Conservation (phyloP, 352 stramenopile species). For the Aphanomyces invadans region DNA sequence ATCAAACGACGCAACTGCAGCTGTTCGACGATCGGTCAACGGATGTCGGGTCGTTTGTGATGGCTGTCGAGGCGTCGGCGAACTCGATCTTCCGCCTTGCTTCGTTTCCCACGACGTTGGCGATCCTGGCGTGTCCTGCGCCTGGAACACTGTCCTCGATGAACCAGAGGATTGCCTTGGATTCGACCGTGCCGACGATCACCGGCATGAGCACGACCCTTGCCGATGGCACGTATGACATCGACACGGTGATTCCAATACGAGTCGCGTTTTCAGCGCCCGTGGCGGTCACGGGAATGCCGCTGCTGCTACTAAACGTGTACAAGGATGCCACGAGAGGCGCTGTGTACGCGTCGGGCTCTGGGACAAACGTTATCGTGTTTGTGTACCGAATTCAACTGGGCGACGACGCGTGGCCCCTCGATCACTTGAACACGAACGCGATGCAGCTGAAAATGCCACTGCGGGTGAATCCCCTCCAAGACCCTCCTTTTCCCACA, state of each 20-base stretch:
- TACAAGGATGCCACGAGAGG: slow-evolving; percentile 29
- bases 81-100: slow-evolving; percentile 45
- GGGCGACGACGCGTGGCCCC: slow-evolving; percentile 39
- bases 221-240: slow-evolving; percentile 52
- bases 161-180: slow-evolving; percentile 35
- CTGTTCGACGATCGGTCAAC: slow-evolving; percentile 46
- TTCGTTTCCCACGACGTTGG: slow-evolving; percentile 37
- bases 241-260: slow-evolving; percentile 45
- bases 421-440: slow-evolving; percentile 38
- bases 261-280: slow-evolving; percentile 46
- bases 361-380: slow-evolving; percentile 32
- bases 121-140: slow-evolving; percentile 36
- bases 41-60: slow-evolving; percentile 39
- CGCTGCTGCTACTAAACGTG: slow-evolving; percentile 50
- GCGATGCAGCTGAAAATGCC: slow-evolving; percentile 34
- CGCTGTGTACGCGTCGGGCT: slow-evolving; percentile 47
- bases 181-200: slow-evolving; percentile 42
- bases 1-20: slow-evolving; percentile 35
- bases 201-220: slow-evolving; percentile 35
- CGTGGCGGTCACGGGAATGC: slow-evolving; percentile 34
- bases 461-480: neutral
- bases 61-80: slow-evolving; percentile 32
- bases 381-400: slow-evolving; percentile 44
- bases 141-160: slow-evolving; percentile 39
- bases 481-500: neutral